Base-by-base conservation (phyloP, 2,329 filamentous ascomycete species). In the Myriosclerotinia curreyana region DNA sequence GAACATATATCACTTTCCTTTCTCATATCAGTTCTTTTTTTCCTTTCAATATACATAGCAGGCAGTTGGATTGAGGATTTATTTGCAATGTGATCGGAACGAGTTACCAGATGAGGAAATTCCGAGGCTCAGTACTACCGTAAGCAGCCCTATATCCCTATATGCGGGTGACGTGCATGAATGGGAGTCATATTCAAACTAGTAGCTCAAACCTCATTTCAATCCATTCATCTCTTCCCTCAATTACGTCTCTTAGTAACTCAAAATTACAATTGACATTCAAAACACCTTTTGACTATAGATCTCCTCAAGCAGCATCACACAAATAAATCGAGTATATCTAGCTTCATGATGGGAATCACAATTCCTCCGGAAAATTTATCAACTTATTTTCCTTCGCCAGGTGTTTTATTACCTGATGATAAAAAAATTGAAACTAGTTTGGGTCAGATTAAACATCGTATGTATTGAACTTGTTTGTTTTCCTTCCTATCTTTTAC, bases 381-480 rank as follows among this genome's bases (percentile, higher is more conserved):
- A 44, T 56, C 69, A 14, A 62, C 46, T 7, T 54, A 70, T 56
- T 70, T 69, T 64, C 48, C 67, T 56, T 49, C 67, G 40, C 50
- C 51, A 1, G 65, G 60, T 1, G 5, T 25, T 4, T 42, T 60
- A n/a, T n/a, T n/a, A n/a, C n/a, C 58, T 11, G 31, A 60, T 28
- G 58, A 55, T 28, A 12, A 40, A 28, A 40, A 17, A 25, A 40
- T 40, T 3, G 14, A 54, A 20, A 54, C 14, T 1, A 56, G 68
- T 9, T 55, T 70, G 25, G 65, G 70, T 3, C 72, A 75, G 64
- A 74, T 74, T 9, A 65, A 70, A 42, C 78, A 80, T 66, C 76
- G 78, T 34, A 12, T 62, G 78, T 34, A 12, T 62, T 14, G 38
- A 54, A 36, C 60, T 56, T n/a, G 58, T 60, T 40, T 7, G 34